Base-by-base conservation (phyloP, 768 basidiomycete species). In the Termitomyces sp. region DNA sequence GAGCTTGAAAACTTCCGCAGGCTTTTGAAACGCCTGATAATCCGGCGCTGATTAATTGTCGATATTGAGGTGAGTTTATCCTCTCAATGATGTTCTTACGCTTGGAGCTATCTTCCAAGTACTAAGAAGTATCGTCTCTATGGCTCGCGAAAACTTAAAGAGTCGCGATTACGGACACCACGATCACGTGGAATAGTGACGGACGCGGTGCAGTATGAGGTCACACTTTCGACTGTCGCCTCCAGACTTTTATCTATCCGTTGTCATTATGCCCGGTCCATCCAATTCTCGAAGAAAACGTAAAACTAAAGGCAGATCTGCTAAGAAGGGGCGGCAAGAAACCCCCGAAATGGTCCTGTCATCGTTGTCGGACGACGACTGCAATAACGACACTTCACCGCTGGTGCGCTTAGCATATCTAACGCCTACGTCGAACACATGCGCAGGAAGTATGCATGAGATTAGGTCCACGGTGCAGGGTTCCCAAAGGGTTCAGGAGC, bases 191-290 rank as follows among this genome's bases (percentile, higher is more conserved):
- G 37, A 32, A 23, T 34, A 21, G 54, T 61, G 49, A 53, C 51
- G 46, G n/a, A 49, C 60, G 57, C 60, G 60, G n/a, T n/a, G n/a
- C n/a, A n/a, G n/a, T 11, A 35, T 50, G 48, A 37, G 17, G 21
- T n/a, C 44, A 45, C 44, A 17, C 25, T 44, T 27, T 25, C 43
- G n/a, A n/a, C n/a, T n/a, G n/a, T n/a, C n/a, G n/a, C n/a, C n/a
- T n/a, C n/a, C n/a, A n/a, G n/a, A n/a, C n/a, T n/a, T n/a, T n/a
- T n/a, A n/a, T n/a, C n/a, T n/a, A n/a, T 47, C 40, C 21, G 27
- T 49, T 16, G 16, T 37, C n/a, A 41, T 41, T 19, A 87, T 88
- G 85, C 85, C 84, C 16, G 84, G 84, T 23, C 85, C 85, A 52
- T 76, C 77, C 55, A 87, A 85, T 66, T 62, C 64, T 48, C 80